A percentile compares a stretch with the other conserved stretches of the same genome.
phyloP scores from a whole-genome alignment of 306 rosid genomes.

The Ceratonia siliqua region DNA sequence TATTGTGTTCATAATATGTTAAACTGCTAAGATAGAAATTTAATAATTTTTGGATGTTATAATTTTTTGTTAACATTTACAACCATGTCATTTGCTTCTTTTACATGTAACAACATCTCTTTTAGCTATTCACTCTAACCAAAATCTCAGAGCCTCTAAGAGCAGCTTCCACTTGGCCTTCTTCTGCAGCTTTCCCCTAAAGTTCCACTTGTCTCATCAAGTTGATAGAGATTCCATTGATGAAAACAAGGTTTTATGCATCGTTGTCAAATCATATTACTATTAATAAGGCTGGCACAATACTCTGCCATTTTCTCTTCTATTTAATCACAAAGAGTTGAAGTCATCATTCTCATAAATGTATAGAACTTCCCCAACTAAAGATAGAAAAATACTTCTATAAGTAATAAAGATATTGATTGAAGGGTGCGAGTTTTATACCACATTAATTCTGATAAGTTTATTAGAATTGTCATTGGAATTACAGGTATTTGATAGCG shows the following conservation, averaged over 20 bases:
- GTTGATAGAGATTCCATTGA: constrained; percentile 79
- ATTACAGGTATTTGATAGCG: no score
- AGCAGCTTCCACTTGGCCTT: constrained; percentile 57
- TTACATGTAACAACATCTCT: constrained; percentile 62
- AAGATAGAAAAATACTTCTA: no score
- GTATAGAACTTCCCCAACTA: no score
- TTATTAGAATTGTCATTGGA: constrained; percentile 25
- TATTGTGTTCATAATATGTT: no score
- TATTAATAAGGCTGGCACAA: no score
- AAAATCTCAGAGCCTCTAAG: constrained; percentile 58
- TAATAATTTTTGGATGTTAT: background rate
- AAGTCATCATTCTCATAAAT: no score
- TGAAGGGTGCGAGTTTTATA: no score
- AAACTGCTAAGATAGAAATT: background rate
- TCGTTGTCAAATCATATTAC: no score
- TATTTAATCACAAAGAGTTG: no score
- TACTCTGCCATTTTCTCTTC: no score
- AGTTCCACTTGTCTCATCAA: constrained; percentile 80
- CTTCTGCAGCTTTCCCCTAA: no score
- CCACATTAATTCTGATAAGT: constrained; percentile 14
- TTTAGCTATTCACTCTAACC: constrained; percentile 61
- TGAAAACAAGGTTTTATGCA: constrained; percentile 65
- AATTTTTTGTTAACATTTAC: constrained; percentile 1
- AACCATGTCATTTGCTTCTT: constrained; percentile 83
- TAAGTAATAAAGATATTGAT: no score